These are phyloP conservation scores for Populus tremula DNA, from an alignment of 345 rosid genomes.

Conservation along the genomic window DNA sequence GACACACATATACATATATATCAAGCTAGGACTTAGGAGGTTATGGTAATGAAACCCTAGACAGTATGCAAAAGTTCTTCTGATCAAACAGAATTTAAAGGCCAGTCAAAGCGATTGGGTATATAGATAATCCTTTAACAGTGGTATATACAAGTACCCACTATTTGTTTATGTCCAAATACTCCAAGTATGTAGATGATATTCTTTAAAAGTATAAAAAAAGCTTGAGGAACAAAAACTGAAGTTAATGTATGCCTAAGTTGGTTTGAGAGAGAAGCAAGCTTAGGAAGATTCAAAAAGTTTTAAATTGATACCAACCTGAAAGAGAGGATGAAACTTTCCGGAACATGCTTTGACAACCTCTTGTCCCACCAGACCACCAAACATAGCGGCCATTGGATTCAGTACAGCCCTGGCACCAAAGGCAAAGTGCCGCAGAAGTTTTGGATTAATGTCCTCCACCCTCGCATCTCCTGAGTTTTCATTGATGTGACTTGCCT, in stretches of 20 bases:
- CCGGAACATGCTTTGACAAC: conserved; percentile 99
- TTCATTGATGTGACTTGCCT: conserved; percentile 61
- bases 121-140: background rate
- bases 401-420: conserved; percentile 95
- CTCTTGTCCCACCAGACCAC: conserved; percentile 97
- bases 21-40: background rate
- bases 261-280: background rate
- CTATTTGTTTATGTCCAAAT: background rate
- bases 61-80: background rate
- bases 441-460: conserved; percentile 71
- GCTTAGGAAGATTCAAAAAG: background rate
- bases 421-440: conserved; percentile 77
- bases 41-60: background rate
- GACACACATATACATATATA: no score
- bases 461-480: conserved; percentile 65
- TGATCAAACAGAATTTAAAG: background rate
- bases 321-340: conserved; percentile 93
- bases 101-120: background rate
- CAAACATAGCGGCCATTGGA: conserved; percentile 99
- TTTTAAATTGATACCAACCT: conserved; percentile 42
- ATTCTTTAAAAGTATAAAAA: background rate
- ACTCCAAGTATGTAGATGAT: background rate
- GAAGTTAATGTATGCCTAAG: background rate
- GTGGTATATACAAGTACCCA: background rate
- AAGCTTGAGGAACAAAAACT: background rate